Percentiles rank a stretch among this genome's conserved stretches.
These are phyloP conservation scores for Boletus tylopilopsis DNA, from an alignment of 768 basidiomycete species.

Conservation along the genomic window DNA sequence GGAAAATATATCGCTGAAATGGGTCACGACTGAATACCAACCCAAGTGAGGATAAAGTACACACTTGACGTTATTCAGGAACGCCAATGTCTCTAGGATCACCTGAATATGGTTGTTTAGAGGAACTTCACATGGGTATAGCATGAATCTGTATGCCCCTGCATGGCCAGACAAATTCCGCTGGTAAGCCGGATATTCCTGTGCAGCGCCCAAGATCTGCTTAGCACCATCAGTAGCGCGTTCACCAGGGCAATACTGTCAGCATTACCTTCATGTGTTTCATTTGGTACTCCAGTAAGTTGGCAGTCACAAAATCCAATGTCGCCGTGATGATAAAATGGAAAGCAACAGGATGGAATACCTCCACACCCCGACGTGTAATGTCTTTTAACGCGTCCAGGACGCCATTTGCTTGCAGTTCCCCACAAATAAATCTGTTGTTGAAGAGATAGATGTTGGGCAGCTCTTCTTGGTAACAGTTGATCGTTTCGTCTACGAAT, in stretches of 20 bases:
- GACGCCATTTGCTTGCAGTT: conserved; percentile 28
- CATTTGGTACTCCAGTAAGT: conserved; percentile 32
- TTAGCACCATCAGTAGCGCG: background rate
- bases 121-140: conserved; percentile 33
- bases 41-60: conserved; percentile 3
- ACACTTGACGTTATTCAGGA: conserved; percentile 37
- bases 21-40: background rate
- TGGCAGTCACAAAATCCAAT: conserved; percentile 33
- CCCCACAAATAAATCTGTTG: conserved; percentile 26
- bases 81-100: conserved; percentile 35
- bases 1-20: conserved; percentile 36
- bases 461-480: conserved; percentile 19
- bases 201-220: conserved; percentile 22
- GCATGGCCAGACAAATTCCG: conserved; percentile 31
- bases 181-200: conserved; percentile 25
- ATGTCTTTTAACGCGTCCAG: conserved; percentile 34
- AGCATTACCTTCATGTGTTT: conserved; percentile 27
- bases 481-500: conserved; percentile 35
- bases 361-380: conserved; percentile 26
- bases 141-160: conserved; percentile 35
- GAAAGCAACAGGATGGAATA: conserved; percentile 29
- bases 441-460: conserved; percentile 32
- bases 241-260: conserved; percentile 12
- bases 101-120: conserved; percentile 35
- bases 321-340: conserved; percentile 36